Evolutionary conservation across 768 basidiomycete genomes (phyloP), one percentile per base, ranked within the genome.

Genomic region (Naganishia vaughanmartiniae): DNA sequence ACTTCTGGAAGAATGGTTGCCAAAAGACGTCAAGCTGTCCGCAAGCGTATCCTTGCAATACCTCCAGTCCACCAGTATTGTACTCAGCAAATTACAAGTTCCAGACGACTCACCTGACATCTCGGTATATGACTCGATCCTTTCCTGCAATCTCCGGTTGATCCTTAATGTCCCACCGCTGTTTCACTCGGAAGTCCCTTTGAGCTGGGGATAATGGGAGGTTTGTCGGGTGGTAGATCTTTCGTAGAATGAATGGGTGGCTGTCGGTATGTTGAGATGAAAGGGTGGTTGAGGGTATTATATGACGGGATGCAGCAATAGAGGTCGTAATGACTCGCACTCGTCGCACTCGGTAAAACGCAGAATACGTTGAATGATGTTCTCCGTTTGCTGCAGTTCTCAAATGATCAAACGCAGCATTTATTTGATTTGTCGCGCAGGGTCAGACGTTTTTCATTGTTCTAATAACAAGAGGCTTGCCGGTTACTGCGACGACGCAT

Each of bases 101-200:
- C 53, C 15, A 54, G 53, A 53, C 9, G 42, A 55, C 54, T 33
- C 19, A 55, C 54, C 54, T 55, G 54, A 55, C 54, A 55, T 55
- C 30, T 55, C 26, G 54, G 33, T 31, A 55, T 34, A 34, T 28
- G 54, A 19, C 54, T 55, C 54, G 54, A 55, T 55, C 33, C 54
- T 31, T 26, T 55, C 54, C 24, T 55, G 21, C 15, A 31, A 55
- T 31, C 28, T 42, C 54, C 15, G 54, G 17, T 55, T 51, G 48
- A 55, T 55, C 54, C 30, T 31, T 30, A 17, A 31, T 33, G 30
- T 31, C 28, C 54, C 19, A 55, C 54, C 4, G 17, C 33, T 30
- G 30, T 55, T 51, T 26, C 48, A 51, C 48, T 55, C 9, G 5
- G 17, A 17, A 28, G 19, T 34, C 54, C 54, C 54, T 55, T 55